These are phyloP conservation scores for Cydonia oblonga DNA, from an alignment of 331 rosid genomes.

Conservation along the genomic window DNA sequence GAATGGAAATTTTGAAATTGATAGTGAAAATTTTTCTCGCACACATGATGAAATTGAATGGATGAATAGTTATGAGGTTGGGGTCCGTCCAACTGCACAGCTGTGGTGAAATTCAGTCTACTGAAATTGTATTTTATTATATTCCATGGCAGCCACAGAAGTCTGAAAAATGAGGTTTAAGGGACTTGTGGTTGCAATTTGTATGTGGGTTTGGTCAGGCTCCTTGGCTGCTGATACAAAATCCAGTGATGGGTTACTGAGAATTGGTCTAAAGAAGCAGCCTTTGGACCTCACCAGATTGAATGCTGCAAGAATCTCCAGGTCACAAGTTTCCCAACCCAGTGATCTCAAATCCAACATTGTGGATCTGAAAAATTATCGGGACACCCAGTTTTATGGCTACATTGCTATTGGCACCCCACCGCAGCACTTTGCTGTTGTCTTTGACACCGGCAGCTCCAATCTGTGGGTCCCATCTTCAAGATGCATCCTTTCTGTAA, in stretches of 20 bases:
- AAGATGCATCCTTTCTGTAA: conserved; percentile 61
- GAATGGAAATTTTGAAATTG: not conserved
- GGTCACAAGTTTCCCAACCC: not conserved
- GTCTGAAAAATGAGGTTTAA: conserved; percentile 24
- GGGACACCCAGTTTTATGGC: conserved; percentile 61
- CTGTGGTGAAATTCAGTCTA: not conserved
- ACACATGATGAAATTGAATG: not conserved
- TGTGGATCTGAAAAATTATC: conserved; percentile 52
- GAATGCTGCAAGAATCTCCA: conserved; percentile 39
- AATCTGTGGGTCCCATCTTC: conserved; percentile 84
- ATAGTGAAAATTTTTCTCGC: not conserved
- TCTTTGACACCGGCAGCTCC: conserved; percentile 75
- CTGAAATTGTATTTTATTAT: not conserved
- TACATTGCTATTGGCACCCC: conserved; percentile 70
- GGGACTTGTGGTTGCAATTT: conserved; percentile 24
- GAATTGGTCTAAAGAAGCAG: conserved; percentile 44
- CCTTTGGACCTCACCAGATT: conserved; percentile 32
- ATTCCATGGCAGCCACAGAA: not conserved
- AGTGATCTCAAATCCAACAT: conserved; percentile 1
- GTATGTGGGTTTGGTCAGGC: conserved; percentile 28
- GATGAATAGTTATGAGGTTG: not conserved
- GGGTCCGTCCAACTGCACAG: not conserved
- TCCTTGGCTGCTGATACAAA: conserved; percentile 20
- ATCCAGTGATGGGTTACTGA: conserved; percentile 41
- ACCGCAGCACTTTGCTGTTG: conserved; percentile 48